phyloP scores from a whole-genome alignment of 306 rosid species.

The Parietaria judaica region DNA sequence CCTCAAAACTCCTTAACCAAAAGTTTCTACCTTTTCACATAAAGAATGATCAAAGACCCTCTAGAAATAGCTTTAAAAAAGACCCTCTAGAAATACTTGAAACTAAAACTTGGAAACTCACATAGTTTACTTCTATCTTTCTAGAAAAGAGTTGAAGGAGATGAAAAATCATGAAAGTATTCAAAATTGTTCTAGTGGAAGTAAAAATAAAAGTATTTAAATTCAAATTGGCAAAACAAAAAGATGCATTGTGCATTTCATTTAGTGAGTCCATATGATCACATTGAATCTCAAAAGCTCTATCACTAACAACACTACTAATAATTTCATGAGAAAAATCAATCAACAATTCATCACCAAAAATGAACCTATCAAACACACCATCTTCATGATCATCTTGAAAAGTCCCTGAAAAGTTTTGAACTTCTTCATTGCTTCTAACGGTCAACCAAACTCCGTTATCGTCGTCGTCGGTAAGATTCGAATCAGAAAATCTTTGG shows the following conservation, averaged over 20 bases:
- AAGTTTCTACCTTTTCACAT: constrained; percentile 1
- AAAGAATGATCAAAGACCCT: neutral
- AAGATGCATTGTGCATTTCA: constrained; percentile 7
- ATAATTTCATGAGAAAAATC: constrained; percentile 9
- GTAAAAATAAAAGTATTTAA: neutral
- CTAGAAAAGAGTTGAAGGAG: neutral
- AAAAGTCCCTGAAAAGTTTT: neutral
- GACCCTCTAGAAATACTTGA: constrained; percentile 1
- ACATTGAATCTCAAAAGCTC: constrained; percentile 6
- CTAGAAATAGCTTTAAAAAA: neutral
- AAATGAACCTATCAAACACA: neutral
- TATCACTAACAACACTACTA: constrained; percentile 3
- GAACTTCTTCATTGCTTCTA: constrained; percentile 27
- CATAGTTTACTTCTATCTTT: neutral
- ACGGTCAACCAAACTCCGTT: constrained; percentile 38
- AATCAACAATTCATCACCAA: constrained; percentile 20
- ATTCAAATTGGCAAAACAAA: constrained; percentile 4
- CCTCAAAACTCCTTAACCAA: neutral
- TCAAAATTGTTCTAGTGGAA: neutral
- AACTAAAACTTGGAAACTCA: neutral
- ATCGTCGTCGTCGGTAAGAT: neutral
- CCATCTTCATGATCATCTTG: constrained; percentile 15
- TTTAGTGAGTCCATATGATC: constrained; percentile 4
- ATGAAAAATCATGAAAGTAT: neutral
- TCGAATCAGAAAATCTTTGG: constrained; percentile 19